phyloP scores from a whole-genome alignment of 1,284 basidiomycete genomes.

The Trichosporon coremiiforme region DNA sequence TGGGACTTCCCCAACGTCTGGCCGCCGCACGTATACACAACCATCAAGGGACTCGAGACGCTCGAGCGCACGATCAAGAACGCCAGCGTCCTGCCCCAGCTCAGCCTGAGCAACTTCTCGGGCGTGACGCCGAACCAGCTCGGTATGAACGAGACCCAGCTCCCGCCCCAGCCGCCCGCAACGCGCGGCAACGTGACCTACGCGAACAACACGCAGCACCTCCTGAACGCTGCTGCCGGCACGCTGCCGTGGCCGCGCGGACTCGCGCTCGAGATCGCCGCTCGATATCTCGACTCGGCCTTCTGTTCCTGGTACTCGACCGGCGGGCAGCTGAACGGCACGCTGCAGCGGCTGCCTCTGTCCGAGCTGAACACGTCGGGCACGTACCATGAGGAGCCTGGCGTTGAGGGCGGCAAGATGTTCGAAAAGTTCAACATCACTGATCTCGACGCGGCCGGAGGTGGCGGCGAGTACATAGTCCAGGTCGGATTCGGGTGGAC shows the following conservation, averaged over 20 bases:
- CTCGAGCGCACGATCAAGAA: conserved; percentile 45
- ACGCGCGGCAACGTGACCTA: conserved; percentile 24
- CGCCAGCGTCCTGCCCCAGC: conserved; percentile 25
- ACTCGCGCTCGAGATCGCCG: conserved; percentile 64
- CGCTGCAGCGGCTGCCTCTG: conserved; percentile 70
- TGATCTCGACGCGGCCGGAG: conserved; percentile 79
- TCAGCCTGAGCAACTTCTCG: conserved; percentile 32
- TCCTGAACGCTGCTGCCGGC: conserved; percentile 23
- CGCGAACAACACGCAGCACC: background rate
- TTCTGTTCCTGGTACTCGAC: conserved; percentile 83
- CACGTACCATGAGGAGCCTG: conserved; percentile 41
- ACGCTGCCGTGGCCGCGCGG: conserved; percentile 55
- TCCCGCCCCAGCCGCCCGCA: conserved; percentile 67
- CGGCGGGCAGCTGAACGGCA: conserved; percentile 72
- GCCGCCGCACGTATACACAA: conserved; percentile 76
- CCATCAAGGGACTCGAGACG: conserved; percentile 71
- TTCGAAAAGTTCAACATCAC: conserved; percentile 73
- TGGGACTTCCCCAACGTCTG: conserved; percentile 62
- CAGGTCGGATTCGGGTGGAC: conserved; percentile 70
- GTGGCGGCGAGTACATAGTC: conserved; percentile 82
- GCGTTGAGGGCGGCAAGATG: conserved; percentile 64
- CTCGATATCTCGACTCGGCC: conserved; percentile 73
- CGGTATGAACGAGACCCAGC: conserved; percentile 65
- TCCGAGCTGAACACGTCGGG: conserved; percentile 73
- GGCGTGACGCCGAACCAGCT: conserved; percentile 73